These are phyloP conservation scores for Bassia scoparia DNA, from an alignment of 148 eudicot genomes.

Conservation along the genomic window DNA sequence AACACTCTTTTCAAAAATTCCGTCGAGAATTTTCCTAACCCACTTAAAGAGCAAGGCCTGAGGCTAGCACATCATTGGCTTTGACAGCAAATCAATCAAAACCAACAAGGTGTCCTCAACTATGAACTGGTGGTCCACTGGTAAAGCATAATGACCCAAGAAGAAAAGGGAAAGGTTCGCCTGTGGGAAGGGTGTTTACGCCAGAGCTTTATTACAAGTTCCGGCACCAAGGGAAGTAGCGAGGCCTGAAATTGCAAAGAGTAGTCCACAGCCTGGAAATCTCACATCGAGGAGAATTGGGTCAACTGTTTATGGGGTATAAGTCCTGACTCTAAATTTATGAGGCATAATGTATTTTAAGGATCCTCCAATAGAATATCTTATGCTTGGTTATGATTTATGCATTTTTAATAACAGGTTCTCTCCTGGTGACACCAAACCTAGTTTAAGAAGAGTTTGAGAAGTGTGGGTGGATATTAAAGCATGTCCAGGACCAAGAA, in stretches of 20 bases:
- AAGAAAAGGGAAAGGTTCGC: slow-evolving; percentile 88
- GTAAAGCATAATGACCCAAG: slow-evolving; percentile 56
- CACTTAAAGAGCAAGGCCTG: slow-evolving; percentile 51
- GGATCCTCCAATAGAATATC: neutral
- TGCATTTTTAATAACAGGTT: slow-evolving; percentile 39
- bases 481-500: slow-evolving; percentile 94
- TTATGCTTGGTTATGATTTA: neutral
- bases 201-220: slow-evolving; percentile 71
- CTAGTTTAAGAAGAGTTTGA: slow-evolving; percentile 89
- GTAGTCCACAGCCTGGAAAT: slow-evolving; percentile 50
- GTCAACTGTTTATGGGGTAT: slow-evolving; percentile 98
- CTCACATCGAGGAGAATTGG: slow-evolving; percentile 95
- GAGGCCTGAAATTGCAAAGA: slow-evolving; percentile 76
- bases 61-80: slow-evolving; percentile 63
- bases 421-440: slow-evolving; percentile 85
- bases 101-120: slow-evolving; percentile 54
- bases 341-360: neutral
- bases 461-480: slow-evolving; percentile 80
- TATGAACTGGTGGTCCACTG: slow-evolving; percentile 77
- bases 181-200: slow-evolving; percentile 86
- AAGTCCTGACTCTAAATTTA: neutral
- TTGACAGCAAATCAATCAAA: slow-evolving; percentile 42
- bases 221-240: slow-evolving; percentile 94
- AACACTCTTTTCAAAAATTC: slow-evolving; percentile 42
- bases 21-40: slow-evolving; percentile 51